Base-by-base conservation (phyloP, 2,329 filamentous ascomycete species). In the Apiospora malaysiana region DNA sequence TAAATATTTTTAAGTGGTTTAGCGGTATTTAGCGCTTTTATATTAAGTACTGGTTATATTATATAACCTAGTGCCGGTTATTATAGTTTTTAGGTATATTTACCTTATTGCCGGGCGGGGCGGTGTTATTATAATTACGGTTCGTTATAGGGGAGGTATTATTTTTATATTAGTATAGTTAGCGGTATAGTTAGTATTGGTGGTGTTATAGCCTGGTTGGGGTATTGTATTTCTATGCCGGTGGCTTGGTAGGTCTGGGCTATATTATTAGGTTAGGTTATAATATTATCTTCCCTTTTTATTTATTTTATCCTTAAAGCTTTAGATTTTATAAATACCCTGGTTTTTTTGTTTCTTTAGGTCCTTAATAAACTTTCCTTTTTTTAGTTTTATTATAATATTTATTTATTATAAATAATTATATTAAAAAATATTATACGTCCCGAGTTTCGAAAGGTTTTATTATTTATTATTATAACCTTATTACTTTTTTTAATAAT, bases 321-420 rank as follows among this genome's bases (percentile, higher is more conserved):
- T 14, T 59, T 32, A 6, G 32, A 59, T 16, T 27, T 16, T 37
- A 37, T 59, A 59, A 42, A 14, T 42, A 42, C 12, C 40, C 6
- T 59, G 3, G 9, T 21, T 59, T 10, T 16, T 4, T 14, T 46
- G 63, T 21, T 51, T 56, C 56, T 42, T 25, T 37, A 51, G 12
- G 40, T 49, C 40, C 18, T 23, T 27, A 42, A 37, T 27, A 42
- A 47, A 49, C 47, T 46, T 45, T 46, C 27, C 40, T 25, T 47
- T 32, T 18, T 32, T n/a, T 63, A 45, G 32, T 47, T 27, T 66
- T 25, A 40, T 70, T 66, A 37, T 70, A 37, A 21, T 63, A 46
- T 25, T 51, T 45, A 66, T 66, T 42, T 40, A 23, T 70, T 66
- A 25, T 46, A 66, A 66, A 49, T 56, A 47, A 66, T 46, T 27